Evolutionary conservation across 352 stramenopile species (phyloP).

Genomic region (Pythium dissotocum): DNA sequence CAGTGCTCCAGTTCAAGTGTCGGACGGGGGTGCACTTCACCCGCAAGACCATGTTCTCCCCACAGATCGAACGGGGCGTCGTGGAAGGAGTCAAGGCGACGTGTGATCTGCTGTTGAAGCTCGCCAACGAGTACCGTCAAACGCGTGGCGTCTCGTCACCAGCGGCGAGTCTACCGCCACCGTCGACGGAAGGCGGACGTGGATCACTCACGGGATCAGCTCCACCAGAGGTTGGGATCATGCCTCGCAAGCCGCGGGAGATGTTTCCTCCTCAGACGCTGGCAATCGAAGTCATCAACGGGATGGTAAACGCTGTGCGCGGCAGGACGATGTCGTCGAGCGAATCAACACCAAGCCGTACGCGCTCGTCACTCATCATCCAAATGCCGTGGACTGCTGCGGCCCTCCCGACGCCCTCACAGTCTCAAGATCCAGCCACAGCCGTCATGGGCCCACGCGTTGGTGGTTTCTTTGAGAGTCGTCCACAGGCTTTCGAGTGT

Average conservation of each 20-base stretch:
- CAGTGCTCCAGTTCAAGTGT: slow-evolving; percentile 31
- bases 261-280: slow-evolving; percentile 36
- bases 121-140: slow-evolving; percentile 21
- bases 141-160: not conserved
- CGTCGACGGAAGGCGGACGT: not conserved
- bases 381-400: slow-evolving; percentile 46
- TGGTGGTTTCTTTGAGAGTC: slow-evolving; percentile 52
- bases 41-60: slow-evolving; percentile 29
- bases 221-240: not conserved
- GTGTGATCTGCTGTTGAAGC: slow-evolving; percentile 30
- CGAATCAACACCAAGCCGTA: slow-evolving; percentile 24
- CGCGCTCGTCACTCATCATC: slow-evolving; percentile 32
- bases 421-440: slow-evolving; percentile 2
- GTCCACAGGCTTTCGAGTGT: slow-evolving; percentile 39
- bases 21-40: slow-evolving; percentile 34
- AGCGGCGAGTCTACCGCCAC: not conserved
- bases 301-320: slow-evolving; percentile 41
- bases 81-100: slow-evolving; percentile 33
- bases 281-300: slow-evolving; percentile 57
- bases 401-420: not conserved
- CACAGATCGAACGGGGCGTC: slow-evolving; percentile 32
- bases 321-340: slow-evolving; percentile 29
- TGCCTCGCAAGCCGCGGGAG: not conserved
- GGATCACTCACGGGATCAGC: not conserved
- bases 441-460: slow-evolving; percentile 27